These are phyloP conservation scores for Sporothrix brunneoviolacea DNA, from an alignment of 2,329 filamentous ascomycete species.

Conservation along the genomic window DNA sequence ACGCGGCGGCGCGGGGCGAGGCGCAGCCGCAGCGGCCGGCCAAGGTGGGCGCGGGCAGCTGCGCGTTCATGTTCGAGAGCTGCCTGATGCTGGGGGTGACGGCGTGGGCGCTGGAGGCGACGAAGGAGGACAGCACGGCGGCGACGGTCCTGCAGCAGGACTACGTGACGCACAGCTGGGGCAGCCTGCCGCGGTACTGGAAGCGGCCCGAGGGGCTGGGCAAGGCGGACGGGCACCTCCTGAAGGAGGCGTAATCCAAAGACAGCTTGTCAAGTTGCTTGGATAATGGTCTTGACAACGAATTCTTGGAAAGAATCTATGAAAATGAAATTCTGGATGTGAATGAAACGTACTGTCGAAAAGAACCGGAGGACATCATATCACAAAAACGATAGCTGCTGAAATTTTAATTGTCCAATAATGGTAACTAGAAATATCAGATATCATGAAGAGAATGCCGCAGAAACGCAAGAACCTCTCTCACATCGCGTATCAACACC, in stretches of 20 bases:
- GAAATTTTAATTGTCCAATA: no score
- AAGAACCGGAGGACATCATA: no score
- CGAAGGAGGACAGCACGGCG: slow-evolving; percentile 28
- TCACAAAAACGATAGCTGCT: no score
- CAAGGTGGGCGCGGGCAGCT: slow-evolving; percentile 54
- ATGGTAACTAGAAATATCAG: no score
- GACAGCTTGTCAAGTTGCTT: no score
- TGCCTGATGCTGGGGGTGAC: slow-evolving; percentile 65
- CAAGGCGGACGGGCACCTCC: slow-evolving; percentile 8
- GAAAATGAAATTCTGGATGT: background rate
- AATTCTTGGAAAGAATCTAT: background rate
- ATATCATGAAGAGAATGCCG: no score
- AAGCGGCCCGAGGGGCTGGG: slow-evolving; percentile 4
- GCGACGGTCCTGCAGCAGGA: slow-evolving; percentile 48
- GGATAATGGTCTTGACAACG: no score
- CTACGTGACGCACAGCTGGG: slow-evolving; percentile 81
- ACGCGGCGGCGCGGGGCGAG: slow-evolving; percentile 49
- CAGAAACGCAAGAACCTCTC: no score
- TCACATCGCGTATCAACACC: no score
- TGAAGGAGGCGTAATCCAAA: slow-evolving; percentile 6
- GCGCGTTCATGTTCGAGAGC: slow-evolving; percentile 65
- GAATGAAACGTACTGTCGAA: no score
- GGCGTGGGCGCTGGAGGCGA: slow-evolving; percentile 55
- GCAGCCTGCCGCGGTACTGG: slow-evolving; percentile 29
- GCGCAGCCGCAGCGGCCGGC: slow-evolving; percentile 41